These are phyloP conservation scores for Diaporthe caulivora DNA, from an alignment of 2,329 filamentous ascomycete species.

Conservation along the genomic window DNA sequence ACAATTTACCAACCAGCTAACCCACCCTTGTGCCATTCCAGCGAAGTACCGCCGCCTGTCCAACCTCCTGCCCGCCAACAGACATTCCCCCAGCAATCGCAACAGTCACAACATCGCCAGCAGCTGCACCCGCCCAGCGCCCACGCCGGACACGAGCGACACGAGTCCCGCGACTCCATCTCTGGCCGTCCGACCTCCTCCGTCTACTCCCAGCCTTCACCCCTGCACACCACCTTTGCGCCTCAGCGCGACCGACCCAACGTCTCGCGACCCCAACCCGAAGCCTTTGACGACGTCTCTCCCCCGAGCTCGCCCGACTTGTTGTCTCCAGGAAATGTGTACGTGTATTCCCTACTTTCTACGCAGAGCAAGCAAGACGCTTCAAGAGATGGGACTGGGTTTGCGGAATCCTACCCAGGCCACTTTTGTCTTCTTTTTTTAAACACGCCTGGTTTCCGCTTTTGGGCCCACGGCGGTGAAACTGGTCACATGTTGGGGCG, in stretches of 20 bases:
- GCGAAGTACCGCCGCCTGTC: slow-evolving; percentile 20
- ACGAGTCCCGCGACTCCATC: slow-evolving; percentile 27
- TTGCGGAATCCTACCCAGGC: neutral
- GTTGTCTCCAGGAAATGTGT: slow-evolving; percentile 53
- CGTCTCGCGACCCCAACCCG: slow-evolving; percentile 35
- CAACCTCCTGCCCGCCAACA: slow-evolving; percentile 34
- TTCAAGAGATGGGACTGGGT: neutral
- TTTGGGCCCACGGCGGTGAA: neutral
- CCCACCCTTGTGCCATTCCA: slow-evolving; percentile 1
- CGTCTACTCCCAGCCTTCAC: slow-evolving; percentile 70
- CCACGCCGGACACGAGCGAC: slow-evolving; percentile 6
- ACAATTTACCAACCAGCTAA: slow-evolving; percentile 14
- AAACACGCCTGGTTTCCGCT: neutral
- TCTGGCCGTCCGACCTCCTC: slow-evolving; percentile 66
- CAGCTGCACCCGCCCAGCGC: slow-evolving; percentile 10
- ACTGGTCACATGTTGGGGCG: neutral
- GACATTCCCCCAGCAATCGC: slow-evolving; percentile 10
- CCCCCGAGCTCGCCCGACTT: slow-evolving; percentile 70
- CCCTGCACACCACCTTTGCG: slow-evolving; percentile 51
- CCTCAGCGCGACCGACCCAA: slow-evolving; percentile 39
- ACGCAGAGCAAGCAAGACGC: neutral
- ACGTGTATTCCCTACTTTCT: slow-evolving; percentile 49
- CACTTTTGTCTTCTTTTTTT: neutral
- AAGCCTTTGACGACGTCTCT: slow-evolving; percentile 57
- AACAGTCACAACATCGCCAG: slow-evolving; percentile 1